Evolutionary conservation across 768 basidiomycete genomes (phyloP), one percentile per base, ranked within the genome.

Genomic region (Melanogaster broomeanus): DNA sequence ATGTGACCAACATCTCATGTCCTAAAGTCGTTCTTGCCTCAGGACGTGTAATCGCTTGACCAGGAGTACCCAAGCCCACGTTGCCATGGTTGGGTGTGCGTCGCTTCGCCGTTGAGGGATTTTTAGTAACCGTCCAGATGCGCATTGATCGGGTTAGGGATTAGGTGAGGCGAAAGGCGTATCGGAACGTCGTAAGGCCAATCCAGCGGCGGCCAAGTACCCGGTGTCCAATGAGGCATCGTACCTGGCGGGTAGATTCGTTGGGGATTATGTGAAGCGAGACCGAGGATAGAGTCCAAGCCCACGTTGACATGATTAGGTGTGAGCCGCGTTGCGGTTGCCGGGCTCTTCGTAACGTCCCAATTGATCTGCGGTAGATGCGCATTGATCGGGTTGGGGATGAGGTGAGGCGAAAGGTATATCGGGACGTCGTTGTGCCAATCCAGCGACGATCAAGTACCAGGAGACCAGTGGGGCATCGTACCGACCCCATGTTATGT

Each of bases 291-390:
- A 18, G 48, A 28, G 3, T 19, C 38, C 47, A 69, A 39, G 21
- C 61, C 57, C 15, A 68, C 52, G 48, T 61, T 35, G 44, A 62
- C 52, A 13, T 65, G 59, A 6, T 66, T 61, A 2, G 66, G 45
- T 0, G 70, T 72, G 40, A 72, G 48, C 12, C 68, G 63, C 56
- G 59, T 65, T 1, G 70, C 66, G 2, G 58, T 65, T 3, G 59
- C 48, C 8, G 73, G 73, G 27, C 66, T 62, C n/a, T 62, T 63
- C 15, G 65, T 60, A 38, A 74, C 48, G 48, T 75, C 72, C 74
- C 74, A 75, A 27, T 59, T 38, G 24, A 76, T 52, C 45, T 61
- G 38, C 8, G 73, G 70, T 4, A 70, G 47, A 22, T 54, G 21
- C 18, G 61, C 44, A 9, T 67, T 66, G 37, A 57, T 52, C 6